Percentiles rank a stretch among this genome's conserved stretches.
Conservation (phyloP, 768 basidiomycete genomes). For the Pleurotus pulmonarius region DNA sequence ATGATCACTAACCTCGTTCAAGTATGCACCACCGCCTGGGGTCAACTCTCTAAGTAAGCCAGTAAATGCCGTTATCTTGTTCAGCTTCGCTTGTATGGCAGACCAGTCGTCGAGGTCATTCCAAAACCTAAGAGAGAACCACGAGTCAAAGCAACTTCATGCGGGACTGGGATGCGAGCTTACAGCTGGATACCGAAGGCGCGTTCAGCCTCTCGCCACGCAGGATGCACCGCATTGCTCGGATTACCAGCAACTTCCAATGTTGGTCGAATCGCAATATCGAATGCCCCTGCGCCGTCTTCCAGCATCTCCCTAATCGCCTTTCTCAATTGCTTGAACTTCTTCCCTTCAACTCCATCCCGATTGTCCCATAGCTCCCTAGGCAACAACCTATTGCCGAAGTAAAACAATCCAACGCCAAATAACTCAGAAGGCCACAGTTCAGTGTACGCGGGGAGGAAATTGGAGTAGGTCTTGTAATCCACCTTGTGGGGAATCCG, state of each 20-base stretch:
- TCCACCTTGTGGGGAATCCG: neutral
- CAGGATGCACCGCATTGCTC: slow-evolving; percentile 6
- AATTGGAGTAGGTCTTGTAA: neutral
- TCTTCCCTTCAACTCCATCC: neutral
- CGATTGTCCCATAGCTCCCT: slow-evolving; percentile 8
- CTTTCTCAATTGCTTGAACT: neutral
- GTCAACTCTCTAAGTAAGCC: neutral
- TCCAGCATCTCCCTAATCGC: slow-evolving; percentile 8
- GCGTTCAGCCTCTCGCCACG: slow-evolving; percentile 9
- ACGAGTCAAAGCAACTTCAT: neutral
- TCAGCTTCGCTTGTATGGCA: neutral
- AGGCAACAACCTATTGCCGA: slow-evolving; percentile 3
- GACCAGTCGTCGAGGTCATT: neutral
- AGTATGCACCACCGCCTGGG: slow-evolving; percentile 5
- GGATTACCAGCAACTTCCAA: slow-evolving; percentile 7
- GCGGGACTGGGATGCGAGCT: neutral
- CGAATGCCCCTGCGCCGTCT: slow-evolving; percentile 4
- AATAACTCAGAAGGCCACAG: neutral
- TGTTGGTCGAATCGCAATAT: slow-evolving; percentile 5
- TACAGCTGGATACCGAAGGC: slow-evolving; percentile 4
- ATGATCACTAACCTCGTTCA: slow-evolving; percentile 2
- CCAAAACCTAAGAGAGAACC: neutral
- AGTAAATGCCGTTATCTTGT: slow-evolving; percentile 3
- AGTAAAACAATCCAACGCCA: neutral
- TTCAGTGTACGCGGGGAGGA: neutral